Evolutionary conservation across 306 rosid species (phyloP).

Genomic region (cucumber (Cucumis sativus)): DNA sequence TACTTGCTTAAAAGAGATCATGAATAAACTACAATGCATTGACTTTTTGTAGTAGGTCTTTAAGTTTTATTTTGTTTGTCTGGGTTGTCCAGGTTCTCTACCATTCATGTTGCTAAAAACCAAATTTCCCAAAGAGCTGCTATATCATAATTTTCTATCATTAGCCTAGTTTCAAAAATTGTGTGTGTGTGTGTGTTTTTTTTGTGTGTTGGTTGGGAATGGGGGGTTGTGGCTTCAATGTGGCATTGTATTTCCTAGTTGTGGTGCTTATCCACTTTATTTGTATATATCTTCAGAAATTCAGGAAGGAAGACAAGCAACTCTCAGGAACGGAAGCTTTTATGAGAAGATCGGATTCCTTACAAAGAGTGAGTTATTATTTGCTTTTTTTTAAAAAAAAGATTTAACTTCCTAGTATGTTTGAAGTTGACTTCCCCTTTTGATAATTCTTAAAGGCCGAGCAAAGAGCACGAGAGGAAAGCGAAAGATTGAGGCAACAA

Average conservation of each 20-base stretch:
- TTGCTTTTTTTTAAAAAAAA: not conserved
- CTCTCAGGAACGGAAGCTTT: slow-evolving; percentile 90
- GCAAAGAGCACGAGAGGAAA: slow-evolving; percentile 96
- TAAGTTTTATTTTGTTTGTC: not conserved
- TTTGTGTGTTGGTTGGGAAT: not conserved
- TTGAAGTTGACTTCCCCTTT: slow-evolving; percentile 49
- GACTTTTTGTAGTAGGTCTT: not conserved
- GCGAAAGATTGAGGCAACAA: slow-evolving; percentile 80
- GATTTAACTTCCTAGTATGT: not conserved
- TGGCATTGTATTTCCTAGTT: not conserved
- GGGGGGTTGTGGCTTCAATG: not conserved
- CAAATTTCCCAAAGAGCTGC: not conserved
- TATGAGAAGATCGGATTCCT: slow-evolving; percentile 74
- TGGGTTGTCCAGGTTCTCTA: not conserved
- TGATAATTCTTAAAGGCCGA: slow-evolving; percentile 51
- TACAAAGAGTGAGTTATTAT: slow-evolving; percentile 67
- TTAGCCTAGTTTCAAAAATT: not conserved
- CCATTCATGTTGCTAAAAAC: not conserved
- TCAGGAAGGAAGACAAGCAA: slow-evolving; percentile 72
- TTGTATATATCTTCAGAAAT: slow-evolving; percentile 46
- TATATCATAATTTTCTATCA: not conserved
- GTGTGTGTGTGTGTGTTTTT: not conserved
- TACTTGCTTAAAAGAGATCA: not conserved
- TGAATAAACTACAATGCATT: not conserved
- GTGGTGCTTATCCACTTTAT: slow-evolving; percentile 7